phyloP scores from a whole-genome alignment of 1,139 yeast genomes.

The Sugiyamaella castrensis region DNA sequence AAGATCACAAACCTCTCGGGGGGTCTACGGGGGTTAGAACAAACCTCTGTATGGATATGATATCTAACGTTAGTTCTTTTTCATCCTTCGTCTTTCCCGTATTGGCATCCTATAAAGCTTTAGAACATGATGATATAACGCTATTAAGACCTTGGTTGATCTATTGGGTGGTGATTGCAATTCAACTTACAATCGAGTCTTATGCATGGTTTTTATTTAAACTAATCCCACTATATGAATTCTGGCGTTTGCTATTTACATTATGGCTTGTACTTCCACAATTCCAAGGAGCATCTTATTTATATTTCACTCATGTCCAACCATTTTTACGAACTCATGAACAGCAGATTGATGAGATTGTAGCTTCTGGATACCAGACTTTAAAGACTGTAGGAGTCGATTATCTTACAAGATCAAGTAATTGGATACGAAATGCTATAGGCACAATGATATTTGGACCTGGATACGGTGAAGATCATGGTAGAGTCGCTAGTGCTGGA shows the following conservation, averaged over 20 bases:
- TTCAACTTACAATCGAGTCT: conserved; percentile 44
- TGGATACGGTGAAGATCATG: conserved; percentile 3
- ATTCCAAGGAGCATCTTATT: conserved; percentile 40
- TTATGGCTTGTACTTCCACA: conserved; percentile 55
- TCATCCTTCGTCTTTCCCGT: conserved; percentile 53
- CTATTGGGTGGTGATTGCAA: conserved; percentile 57
- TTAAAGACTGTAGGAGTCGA: conserved; percentile 26
- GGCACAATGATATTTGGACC: conserved; percentile 21
- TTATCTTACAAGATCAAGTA: conserved; percentile 21
- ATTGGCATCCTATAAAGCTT: conserved; percentile 56
- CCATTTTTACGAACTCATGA: conserved; percentile 38
- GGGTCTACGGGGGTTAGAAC: conserved; percentile 1
- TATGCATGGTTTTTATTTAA: conserved; percentile 42
- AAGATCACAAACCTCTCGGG: neutral
- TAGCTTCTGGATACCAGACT: conserved; percentile 26
- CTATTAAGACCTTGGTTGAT: conserved; percentile 57
- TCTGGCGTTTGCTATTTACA: conserved; percentile 41
- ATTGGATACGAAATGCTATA: conserved; percentile 12
- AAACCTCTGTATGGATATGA: neutral
- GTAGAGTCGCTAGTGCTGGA: neutral
- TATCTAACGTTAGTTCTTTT: conserved; percentile 25
- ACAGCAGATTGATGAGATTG: conserved; percentile 29
- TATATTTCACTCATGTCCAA: conserved; percentile 34
- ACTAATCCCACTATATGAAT: conserved; percentile 50
- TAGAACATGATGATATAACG: conserved; percentile 46